Percentiles rank a stretch among this genome's conserved stretches.
Conservation (phyloP, 192 early-diverging fungal species). For the Rhizophagus sp. region DNA sequence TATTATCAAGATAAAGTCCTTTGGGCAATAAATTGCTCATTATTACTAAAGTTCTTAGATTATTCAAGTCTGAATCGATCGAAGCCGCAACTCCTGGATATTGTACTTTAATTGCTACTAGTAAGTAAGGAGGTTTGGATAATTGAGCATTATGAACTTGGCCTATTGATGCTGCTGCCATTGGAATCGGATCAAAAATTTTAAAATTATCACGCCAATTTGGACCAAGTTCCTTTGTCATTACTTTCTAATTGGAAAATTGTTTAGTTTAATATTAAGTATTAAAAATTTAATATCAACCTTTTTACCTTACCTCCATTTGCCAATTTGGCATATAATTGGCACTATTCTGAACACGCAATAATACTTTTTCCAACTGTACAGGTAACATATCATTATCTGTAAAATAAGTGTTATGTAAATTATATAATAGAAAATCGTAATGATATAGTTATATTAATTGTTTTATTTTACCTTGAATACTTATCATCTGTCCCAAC, state of each 20-base stretch:
- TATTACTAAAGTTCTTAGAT: constrained; percentile 75
- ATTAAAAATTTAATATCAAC: background rate
- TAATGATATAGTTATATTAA: background rate
- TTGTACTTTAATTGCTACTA: constrained; percentile 92
- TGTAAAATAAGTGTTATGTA: constrained; percentile 13
- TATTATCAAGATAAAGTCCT: constrained; percentile 96
- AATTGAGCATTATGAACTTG: constrained; percentile 75
- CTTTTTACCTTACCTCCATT: constrained; percentile 57
- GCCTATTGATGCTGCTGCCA: constrained; percentile 92
- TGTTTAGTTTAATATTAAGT: background rate
- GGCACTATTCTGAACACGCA: constrained; percentile 90
- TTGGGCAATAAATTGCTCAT: constrained; percentile 86
- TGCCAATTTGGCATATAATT: constrained; percentile 94
- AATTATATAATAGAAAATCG: background rate
- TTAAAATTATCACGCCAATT: constrained; percentile 72
- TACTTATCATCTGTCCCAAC: constrained; percentile 96
- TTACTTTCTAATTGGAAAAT: constrained; percentile 47
- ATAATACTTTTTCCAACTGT: constrained; percentile 78
- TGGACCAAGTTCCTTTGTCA: constrained; percentile 67
- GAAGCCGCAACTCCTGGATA: constrained; percentile 91
- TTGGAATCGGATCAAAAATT: constrained; percentile 76
- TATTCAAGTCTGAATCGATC: constrained; percentile 88
- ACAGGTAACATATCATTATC: constrained; percentile 72
- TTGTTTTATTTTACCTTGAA: constrained; percentile 67
- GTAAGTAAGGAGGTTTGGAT: constrained; percentile 36